Base-by-base conservation (phyloP, 257 asterid species). In the Solanum acaule region DNA sequence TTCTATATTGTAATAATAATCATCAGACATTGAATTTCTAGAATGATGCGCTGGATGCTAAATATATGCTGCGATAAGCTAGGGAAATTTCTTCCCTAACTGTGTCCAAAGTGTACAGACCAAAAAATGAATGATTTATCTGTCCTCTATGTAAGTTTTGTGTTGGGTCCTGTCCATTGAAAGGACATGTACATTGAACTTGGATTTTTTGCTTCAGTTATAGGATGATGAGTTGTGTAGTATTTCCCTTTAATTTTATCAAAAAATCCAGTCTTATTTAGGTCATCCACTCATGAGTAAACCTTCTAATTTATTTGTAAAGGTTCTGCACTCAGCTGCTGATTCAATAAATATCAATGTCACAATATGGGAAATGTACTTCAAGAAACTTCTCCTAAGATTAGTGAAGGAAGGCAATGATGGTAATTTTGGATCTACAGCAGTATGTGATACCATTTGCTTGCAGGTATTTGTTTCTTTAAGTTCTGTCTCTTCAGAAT, bases 371-470 rank as follows among this genome's bases (percentile, higher is more conserved):
- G 93, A 91, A 35, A 90, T 96, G 96, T 97, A 97, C 91, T 97
- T 97, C 93, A 92, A 90, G 75, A 90, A 93, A 87, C 91, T 97
- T 88, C 96, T 97, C 70, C 99, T 98, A 22, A 81, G 95, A 84
- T 89, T 97, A 88, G 99, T 92, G 79, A 97, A 92, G 91, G 90
- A 90, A 85, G 99, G 99, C 33, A 92, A 93, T 86, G 99, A 97
- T 90, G 98, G 98, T 52, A 97, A 97, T 88, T 93, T 91, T 56
- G 99, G 99, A 89, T 94, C 99, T 12, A 86, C 99, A 25, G 98
- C 98, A 13, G 93, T 92, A 38, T 94, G 98, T 40, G 99, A 97
- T 93, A 93, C 98, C 23, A 88, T 95, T 46, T 97, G 99, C 93
- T 91, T 97, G 98, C 99, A 97, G 99, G 99, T 97, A 83, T 22